Percentiles rank a stretch among this genome's conserved stretches.
These are phyloP conservation scores for Juglanconis sp. DNA, from an alignment of 2,329 filamentous ascomycete species.

Conservation along the genomic window DNA sequence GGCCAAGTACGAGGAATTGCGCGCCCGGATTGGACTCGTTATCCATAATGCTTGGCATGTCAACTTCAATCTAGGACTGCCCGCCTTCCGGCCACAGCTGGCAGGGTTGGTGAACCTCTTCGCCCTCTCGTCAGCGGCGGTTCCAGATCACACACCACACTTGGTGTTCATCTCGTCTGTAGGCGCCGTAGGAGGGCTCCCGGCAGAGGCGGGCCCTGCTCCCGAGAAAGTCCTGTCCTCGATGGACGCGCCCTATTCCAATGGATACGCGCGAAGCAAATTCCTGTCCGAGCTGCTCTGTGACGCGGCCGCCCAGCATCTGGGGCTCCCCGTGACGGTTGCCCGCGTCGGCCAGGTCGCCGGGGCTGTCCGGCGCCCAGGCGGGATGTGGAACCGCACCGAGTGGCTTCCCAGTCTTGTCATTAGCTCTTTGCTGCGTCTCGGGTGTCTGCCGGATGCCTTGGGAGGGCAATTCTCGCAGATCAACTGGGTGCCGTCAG, in stretches of 20 bases:
- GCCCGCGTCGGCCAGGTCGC: slow-evolving; percentile 33
- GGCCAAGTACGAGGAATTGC: slow-evolving; percentile 17
- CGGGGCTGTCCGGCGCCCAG: slow-evolving; percentile 20
- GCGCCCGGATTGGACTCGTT: slow-evolving; percentile 23
- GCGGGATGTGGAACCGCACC: neutral
- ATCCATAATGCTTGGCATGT: slow-evolving; percentile 49
- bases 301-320: slow-evolving; percentile 25
- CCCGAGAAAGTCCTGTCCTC: slow-evolving; percentile 24
- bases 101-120: slow-evolving; percentile 39
- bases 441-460: slow-evolving; percentile 6
- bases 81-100: slow-evolving; percentile 42
- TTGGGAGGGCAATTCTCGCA: slow-evolving; percentile 24
- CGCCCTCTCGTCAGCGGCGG: slow-evolving; percentile 27
- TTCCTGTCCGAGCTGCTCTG: slow-evolving; percentile 33
- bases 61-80: slow-evolving; percentile 46
- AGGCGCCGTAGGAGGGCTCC: slow-evolving; percentile 37
- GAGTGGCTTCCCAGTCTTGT: slow-evolving; percentile 7
- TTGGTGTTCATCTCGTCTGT: slow-evolving; percentile 51
- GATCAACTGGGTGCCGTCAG: neutral
- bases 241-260: slow-evolving; percentile 23
- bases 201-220: neutral
- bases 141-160: slow-evolving; percentile 20
- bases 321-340: slow-evolving; percentile 26
- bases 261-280: slow-evolving; percentile 35
- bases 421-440: neutral